Percentiles rank a stretch among this genome's conserved stretches.
These are phyloP conservation scores for Seminavis robusta DNA, from an alignment of 108 stramenopile genomes.

Conservation along the genomic window DNA sequence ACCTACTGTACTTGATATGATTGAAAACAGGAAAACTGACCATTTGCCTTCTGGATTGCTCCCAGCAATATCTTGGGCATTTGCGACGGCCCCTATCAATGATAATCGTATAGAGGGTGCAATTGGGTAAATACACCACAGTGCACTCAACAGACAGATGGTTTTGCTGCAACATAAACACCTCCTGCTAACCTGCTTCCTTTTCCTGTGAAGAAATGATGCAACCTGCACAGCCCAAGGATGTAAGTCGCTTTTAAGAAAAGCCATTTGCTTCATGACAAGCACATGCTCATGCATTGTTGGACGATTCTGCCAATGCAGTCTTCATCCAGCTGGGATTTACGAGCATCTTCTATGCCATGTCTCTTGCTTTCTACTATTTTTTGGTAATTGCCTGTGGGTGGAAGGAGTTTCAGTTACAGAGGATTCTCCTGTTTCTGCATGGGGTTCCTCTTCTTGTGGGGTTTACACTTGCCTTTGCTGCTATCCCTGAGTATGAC, in stretches of 20 bases:
- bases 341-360: slow-evolving; percentile 40
- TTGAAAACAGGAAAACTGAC: too few species aligned
- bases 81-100: slow-evolving; percentile 5
- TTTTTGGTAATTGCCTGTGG: slow-evolving; percentile 38
- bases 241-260: too few species aligned
- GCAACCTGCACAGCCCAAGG: slow-evolving; percentile 50
- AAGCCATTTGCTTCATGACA: too few species aligned
- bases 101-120: too few species aligned
- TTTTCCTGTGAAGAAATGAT: slow-evolving; percentile 34
- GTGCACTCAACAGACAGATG: too few species aligned
- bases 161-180: too few species aligned
- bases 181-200: background rate
- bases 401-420: slow-evolving; percentile 10
- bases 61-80: slow-evolving; percentile 1
- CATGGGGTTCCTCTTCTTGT: background rate
- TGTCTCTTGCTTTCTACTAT: slow-evolving; percentile 44
- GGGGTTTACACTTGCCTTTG: background rate
- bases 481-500: slow-evolving; percentile 3
- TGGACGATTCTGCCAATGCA: too few species aligned
- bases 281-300: too few species aligned
- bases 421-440: background rate
- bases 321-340: slow-evolving; percentile 48
- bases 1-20: too few species aligned
- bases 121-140: too few species aligned
- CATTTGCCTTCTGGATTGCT: too few species aligned